These are phyloP conservation scores for Clonostachys chloroleuca DNA, from an alignment of 2,329 filamentous ascomycete genomes.

Conservation along the genomic window DNA sequence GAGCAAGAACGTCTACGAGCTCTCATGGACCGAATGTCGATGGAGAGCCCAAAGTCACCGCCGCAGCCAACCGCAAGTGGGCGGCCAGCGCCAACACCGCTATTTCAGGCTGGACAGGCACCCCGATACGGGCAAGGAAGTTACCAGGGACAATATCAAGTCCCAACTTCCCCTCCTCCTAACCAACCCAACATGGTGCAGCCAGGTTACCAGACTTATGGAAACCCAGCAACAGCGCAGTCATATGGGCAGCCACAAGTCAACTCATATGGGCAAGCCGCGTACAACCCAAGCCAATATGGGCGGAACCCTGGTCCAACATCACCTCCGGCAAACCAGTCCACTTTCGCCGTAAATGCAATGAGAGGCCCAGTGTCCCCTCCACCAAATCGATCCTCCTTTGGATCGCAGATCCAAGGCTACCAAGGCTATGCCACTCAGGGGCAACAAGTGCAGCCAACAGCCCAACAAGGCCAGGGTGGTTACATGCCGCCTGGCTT, in stretches of 20 bases:
- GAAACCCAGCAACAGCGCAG: constrained; percentile 32
- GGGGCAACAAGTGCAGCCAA: constrained; percentile 31
- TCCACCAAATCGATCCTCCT: constrained; percentile 52
- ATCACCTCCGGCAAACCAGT: constrained; percentile 61
- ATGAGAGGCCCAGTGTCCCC: constrained; percentile 42
- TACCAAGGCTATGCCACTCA: constrained; percentile 21
- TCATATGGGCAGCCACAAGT: constrained; percentile 33
- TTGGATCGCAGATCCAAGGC: constrained; percentile 23
- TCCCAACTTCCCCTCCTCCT: constrained; percentile 51
- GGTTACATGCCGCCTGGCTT: constrained; percentile 51
- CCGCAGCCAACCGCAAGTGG: constrained; percentile 9
- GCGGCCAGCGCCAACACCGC: constrained; percentile 29
- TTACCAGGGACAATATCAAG: constrained; percentile 54
- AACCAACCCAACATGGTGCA: constrained; percentile 35
- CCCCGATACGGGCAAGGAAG: constrained; percentile 47
- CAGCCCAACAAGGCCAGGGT: constrained; percentile 22
- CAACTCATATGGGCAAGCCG: constrained; percentile 17
- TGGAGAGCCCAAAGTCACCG: constrained; percentile 50
- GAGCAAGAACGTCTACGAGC: constrained; percentile 85
- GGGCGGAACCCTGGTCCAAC: constrained; percentile 53
- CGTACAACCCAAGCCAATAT: constrained; percentile 56
- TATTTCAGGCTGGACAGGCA: constrained; percentile 42
- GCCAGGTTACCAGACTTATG: constrained; percentile 36
- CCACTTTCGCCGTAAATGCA: constrained; percentile 35
- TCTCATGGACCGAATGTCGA: constrained; percentile 93